Conservation (phyloP, 495 filamentous ascomycete genomes). For the Aspergillus sclerotioniger region DNA sequence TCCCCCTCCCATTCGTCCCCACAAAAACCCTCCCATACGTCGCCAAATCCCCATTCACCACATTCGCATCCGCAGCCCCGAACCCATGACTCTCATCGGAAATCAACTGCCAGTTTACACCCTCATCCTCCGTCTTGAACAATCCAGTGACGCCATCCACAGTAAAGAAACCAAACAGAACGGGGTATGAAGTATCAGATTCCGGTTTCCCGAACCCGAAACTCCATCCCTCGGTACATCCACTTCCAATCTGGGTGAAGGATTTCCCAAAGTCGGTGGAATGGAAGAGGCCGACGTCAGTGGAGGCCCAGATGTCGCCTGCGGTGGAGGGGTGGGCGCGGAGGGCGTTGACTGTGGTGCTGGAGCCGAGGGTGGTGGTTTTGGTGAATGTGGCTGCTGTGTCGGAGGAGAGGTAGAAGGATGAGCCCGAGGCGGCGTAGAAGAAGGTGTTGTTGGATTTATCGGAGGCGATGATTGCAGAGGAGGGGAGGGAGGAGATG, state of each 20-base stretch:
- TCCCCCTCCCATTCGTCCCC: conserved; percentile 14
- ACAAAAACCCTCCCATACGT: conserved; percentile 13
- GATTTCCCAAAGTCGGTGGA: conserved; percentile 14
- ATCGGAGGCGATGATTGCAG: conserved; percentile 17
- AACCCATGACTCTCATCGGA: conserved; percentile 14
- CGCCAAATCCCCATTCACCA: conserved; percentile 13
- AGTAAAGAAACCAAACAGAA: conserved; percentile 16
- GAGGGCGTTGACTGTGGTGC: conserved; percentile 13
- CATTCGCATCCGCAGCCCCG: conserved; percentile 12
- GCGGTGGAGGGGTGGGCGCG: conserved; percentile 15
- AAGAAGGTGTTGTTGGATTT: conserved; percentile 16
- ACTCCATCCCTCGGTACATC: conserved; percentile 10
- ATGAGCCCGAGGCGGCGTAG: conserved; percentile 10
- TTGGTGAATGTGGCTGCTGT: conserved; percentile 8
- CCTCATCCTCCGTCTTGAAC: conserved; percentile 15
- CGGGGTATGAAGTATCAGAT: neutral
- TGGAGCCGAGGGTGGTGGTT: conserved; percentile 9
- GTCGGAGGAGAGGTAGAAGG: conserved; percentile 16
- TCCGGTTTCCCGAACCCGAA: conserved; percentile 11
- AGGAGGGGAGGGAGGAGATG: conserved; percentile 14
- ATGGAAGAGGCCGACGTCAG: conserved; percentile 16
- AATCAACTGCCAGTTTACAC: conserved; percentile 13
- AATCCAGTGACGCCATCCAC: conserved; percentile 11
- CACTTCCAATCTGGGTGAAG: conserved; percentile 10
- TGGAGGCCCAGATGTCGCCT: conserved; percentile 16